phyloP scores from a whole-genome alignment of 306 rosid species.

The Hippophae gyantsensis region DNA sequence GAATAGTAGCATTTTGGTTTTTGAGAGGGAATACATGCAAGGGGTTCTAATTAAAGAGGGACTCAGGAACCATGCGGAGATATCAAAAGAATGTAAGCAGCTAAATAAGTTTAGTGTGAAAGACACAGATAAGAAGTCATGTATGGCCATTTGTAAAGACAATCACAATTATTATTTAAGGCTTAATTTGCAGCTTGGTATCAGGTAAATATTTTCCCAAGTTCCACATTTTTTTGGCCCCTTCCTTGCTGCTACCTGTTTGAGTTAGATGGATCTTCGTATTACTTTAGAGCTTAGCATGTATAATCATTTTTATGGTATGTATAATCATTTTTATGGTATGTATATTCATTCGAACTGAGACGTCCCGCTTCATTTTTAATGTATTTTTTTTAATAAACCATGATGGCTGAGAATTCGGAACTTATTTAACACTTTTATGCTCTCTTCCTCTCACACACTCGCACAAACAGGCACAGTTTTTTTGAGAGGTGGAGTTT shows the following conservation, averaged over 20 bases:
- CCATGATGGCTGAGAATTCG: no score
- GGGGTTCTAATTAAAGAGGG: slow-evolving; percentile 79
- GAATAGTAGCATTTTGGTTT: slow-evolving; percentile 25
- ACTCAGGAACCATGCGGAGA: slow-evolving; percentile 31
- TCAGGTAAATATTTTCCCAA: slow-evolving; percentile 30
- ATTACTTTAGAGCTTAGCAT: no score
- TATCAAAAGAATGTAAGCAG: slow-evolving; percentile 30
- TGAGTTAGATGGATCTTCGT: not conserved
- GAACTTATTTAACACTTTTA: no score
- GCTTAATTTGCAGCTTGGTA: slow-evolving; percentile 58
- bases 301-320: no score
- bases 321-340: not conserved
- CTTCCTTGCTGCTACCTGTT: not conserved
- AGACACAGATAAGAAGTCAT: slow-evolving; percentile 43
- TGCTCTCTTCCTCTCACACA: no score
- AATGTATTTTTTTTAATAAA: no score
- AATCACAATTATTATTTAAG: slow-evolving; percentile 32
- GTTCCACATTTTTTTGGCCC: slow-evolving; percentile 1
- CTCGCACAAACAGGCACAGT: no score
- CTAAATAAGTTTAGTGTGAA: slow-evolving; percentile 33
- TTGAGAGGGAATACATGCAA: slow-evolving; percentile 86
- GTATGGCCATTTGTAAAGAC: slow-evolving; percentile 22
- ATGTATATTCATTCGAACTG: not conserved
- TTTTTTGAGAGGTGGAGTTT: no score
- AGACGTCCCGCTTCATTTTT: no score